phyloP scores from a whole-genome alignment of 2,329 filamentous ascomycete species.

The Furcasterigmium furcatum region DNA sequence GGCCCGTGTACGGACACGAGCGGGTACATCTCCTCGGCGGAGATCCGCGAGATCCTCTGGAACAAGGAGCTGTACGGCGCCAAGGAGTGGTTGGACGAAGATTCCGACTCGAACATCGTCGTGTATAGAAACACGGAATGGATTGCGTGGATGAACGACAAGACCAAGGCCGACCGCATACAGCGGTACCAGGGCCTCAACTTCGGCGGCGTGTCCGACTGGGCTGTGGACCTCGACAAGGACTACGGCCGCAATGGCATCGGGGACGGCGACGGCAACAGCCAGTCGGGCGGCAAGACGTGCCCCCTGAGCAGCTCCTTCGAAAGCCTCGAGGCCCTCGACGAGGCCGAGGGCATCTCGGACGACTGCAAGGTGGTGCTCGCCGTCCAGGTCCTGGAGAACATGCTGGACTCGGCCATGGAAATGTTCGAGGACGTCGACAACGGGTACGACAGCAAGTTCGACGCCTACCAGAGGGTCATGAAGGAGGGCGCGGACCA shows the following conservation, averaged over 20 bases:
- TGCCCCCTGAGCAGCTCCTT: not conserved
- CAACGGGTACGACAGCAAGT: slow-evolving; percentile 2
- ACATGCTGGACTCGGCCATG: not conserved
- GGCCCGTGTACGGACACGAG: slow-evolving; percentile 22
- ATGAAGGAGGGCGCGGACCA: slow-evolving; percentile 1
- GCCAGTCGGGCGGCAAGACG: not conserved
- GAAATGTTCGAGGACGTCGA: not conserved
- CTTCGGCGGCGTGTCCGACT: slow-evolving; percentile 18
- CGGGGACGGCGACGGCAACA: not conserved
- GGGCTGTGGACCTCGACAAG: slow-evolving; percentile 26
- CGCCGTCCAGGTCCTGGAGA: not conserved
- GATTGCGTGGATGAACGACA: slow-evolving; percentile 24
- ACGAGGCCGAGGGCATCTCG: not conserved
- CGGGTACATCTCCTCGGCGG: slow-evolving; percentile 25
- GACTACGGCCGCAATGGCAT: slow-evolving; percentile 1
- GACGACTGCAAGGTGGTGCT: slow-evolving; percentile 1
- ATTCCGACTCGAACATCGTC: slow-evolving; percentile 3
- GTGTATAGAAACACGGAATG: slow-evolving; percentile 16
- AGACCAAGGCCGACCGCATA: slow-evolving; percentile 17
- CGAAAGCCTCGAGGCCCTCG: not conserved
- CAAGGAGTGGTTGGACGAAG: slow-evolving; percentile 3
- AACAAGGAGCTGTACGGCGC: not conserved
- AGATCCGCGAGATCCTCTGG: slow-evolving; percentile 18
- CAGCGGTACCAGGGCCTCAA: slow-evolving; percentile 15
- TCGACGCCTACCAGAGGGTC: not conserved